These are phyloP conservation scores for Malassezia psittaci DNA, from an alignment of 1,284 basidiomycete species.

Conservation along the genomic window DNA sequence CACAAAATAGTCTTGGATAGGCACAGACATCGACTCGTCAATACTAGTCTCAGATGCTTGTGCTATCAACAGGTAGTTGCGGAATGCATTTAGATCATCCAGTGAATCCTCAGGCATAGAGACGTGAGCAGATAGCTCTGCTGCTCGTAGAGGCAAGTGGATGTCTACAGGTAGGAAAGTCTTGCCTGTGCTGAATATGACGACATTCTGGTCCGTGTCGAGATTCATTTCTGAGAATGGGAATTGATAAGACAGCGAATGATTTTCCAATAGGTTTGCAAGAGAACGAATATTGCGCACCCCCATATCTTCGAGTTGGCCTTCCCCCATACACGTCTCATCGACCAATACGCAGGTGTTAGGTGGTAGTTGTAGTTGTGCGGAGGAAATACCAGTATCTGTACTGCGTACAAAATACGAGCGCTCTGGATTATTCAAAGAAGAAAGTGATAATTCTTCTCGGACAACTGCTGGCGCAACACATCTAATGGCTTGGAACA, in stretches of 20 bases:
- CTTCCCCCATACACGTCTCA: slow-evolving; percentile 61
- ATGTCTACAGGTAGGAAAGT: slow-evolving; percentile 46
- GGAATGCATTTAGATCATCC: slow-evolving; percentile 16
- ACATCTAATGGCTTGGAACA: slow-evolving; percentile 53
- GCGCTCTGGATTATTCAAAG: slow-evolving; percentile 53
- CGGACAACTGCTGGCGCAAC: slow-evolving; percentile 55
- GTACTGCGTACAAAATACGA: slow-evolving; percentile 53
- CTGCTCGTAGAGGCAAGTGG: slow-evolving; percentile 19
- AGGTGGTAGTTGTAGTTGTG: slow-evolving; percentile 62
- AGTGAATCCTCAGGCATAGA: not conserved
- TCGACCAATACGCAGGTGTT: slow-evolving; percentile 60
- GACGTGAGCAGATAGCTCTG: not conserved
- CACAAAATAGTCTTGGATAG: slow-evolving; percentile 41
- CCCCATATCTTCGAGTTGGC: slow-evolving; percentile 55
- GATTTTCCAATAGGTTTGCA: slow-evolving; percentile 60
- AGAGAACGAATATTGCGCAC: slow-evolving; percentile 60
- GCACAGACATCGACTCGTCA: slow-evolving; percentile 27
- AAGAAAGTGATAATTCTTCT: slow-evolving; percentile 48
- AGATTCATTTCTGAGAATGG: slow-evolving; percentile 67
- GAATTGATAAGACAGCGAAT: slow-evolving; percentile 67
- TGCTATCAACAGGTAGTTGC: slow-evolving; percentile 18
- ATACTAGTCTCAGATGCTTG: slow-evolving; percentile 30
- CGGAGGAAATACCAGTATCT: slow-evolving; percentile 64
- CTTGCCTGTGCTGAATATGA: slow-evolving; percentile 61
- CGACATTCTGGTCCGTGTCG: slow-evolving; percentile 61